Conservation (phyloP, 2,329 filamentous ascomycete genomes). For the Eurotiales sp. region DNA sequence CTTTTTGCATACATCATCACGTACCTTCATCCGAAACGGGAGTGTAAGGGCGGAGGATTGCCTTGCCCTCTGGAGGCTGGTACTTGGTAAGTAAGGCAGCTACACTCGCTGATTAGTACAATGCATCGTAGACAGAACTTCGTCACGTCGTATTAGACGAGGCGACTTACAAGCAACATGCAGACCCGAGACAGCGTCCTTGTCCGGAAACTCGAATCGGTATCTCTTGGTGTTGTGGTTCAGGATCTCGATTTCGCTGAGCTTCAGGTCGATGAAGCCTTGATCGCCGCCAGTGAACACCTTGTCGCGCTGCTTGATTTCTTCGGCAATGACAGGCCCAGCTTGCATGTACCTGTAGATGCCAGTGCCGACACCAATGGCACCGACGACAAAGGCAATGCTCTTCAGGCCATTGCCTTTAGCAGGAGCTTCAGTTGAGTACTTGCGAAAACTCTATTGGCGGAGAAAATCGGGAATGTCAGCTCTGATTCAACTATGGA, state of each 20-base stretch:
- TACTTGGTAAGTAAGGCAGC: slow-evolving; percentile 85
- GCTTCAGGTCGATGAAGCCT: slow-evolving; percentile 77
- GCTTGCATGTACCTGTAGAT: slow-evolving; percentile 48
- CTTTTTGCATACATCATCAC: too few relatives aligned
- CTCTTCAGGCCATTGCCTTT: slow-evolving; percentile 55
- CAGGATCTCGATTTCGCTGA: slow-evolving; percentile 72
- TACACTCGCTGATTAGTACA: slow-evolving; percentile 24
- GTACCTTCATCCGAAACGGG: slow-evolving; percentile 80
- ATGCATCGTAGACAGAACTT: too few relatives aligned
- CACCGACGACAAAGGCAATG: slow-evolving; percentile 48
- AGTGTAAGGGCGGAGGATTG: slow-evolving; percentile 87
- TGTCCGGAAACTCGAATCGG: slow-evolving; percentile 80
- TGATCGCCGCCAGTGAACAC: slow-evolving; percentile 81
- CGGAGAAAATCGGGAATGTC: background rate
- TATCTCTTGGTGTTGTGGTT: slow-evolving; percentile 96
- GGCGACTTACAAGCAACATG: slow-evolving; percentile 63
- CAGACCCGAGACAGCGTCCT: slow-evolving; percentile 79
- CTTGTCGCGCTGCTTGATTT: slow-evolving; percentile 40
- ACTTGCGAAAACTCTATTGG: slow-evolving; percentile 61
- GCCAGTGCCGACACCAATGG: slow-evolving; percentile 51
- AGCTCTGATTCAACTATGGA: slow-evolving; percentile 11
- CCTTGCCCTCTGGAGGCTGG: slow-evolving; percentile 79
- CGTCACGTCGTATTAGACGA: too few relatives aligned
- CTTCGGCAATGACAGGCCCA: slow-evolving; percentile 23
- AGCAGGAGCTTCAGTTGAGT: slow-evolving; percentile 58